Base-by-base conservation (phyloP, 2,329 filamentous ascomycete species). In the Fusarium heterosporum region DNA sequence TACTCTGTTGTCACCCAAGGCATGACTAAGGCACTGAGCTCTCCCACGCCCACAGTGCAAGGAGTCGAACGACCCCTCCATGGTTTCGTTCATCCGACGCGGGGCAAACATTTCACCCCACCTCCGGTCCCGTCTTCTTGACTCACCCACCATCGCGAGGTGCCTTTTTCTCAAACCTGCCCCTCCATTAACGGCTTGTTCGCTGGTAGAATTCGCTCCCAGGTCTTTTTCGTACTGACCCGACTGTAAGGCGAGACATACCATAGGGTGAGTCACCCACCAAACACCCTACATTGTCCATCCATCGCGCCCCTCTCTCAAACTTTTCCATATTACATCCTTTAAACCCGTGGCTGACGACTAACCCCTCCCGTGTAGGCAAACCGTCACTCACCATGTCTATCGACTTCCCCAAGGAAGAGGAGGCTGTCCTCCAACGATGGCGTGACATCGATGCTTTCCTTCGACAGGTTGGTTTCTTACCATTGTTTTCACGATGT, bases 401-500 rank as follows among this genome's bases (percentile, higher is more conserved):
- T 76, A 95, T 98, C 82, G 88, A 95, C 81, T 98, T 98, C 79
- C 91, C 95, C 57, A 91, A 92, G 79, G 92, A 96, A 80, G 95
- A 98, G 85, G 91, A 96, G 83, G 87, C 84, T 66, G 87, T 94
- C 78, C 89, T 98, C 78, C 84, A 90, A 77, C 87, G 89, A 81
- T 99, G 95, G 96, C 91, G 90, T 76, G 92, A 96, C 77, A 96
- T 97, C 77, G 87, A 95, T 75, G 96, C 96, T 71, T 98, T 98
- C 78, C 88, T 92, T 76, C 89, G 90, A 66, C 93, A 96, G 83
- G 88, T 95, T 69, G 52, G 77, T 69, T 49, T 32, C 19, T 28
- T 29, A 16, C 19, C 29, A 4, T n/a, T 28, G 25, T 17, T 17
- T 25, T 36, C 30, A 4, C 26, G 47, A 25, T 19, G 29, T 16